Conservation (phyloP, 2,329 filamentous ascomycete genomes). For the Phaeosphaeria sp. region DNA sequence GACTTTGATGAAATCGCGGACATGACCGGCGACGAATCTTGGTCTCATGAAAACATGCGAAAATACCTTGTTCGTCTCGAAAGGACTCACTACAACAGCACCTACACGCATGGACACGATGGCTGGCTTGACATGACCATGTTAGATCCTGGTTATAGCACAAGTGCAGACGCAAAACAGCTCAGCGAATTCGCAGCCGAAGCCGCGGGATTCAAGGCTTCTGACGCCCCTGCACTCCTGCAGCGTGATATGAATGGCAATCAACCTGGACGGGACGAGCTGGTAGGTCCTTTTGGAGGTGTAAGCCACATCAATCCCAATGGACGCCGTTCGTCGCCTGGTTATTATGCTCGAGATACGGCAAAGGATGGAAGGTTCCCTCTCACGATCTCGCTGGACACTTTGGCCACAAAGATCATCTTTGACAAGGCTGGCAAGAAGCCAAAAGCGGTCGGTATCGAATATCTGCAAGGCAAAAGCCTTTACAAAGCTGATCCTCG, state of each 20-base stretch:
- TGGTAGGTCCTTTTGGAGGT: constrained; percentile 31
- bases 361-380: constrained; percentile 50
- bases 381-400: constrained; percentile 43
- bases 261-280: constrained; percentile 21
- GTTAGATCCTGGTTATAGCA: constrained; percentile 27
- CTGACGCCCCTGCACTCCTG: constrained; percentile 18
- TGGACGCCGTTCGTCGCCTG: constrained; percentile 31
- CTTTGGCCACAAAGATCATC: constrained; percentile 51
- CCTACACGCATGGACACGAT: constrained; percentile 25
- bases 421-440: constrained; percentile 42
- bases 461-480: constrained; percentile 51
- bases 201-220: constrained; percentile 18
- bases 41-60: constrained; percentile 65
- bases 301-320: constrained; percentile 34
- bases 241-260: constrained; percentile 29
- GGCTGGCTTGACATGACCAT: constrained; percentile 38
- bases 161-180: constrained; percentile 22
- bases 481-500: constrained; percentile 55
- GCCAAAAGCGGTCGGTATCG: constrained; percentile 53
- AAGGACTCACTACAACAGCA: constrained; percentile 34
- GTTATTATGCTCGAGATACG: constrained; percentile 56
- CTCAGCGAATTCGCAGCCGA: constrained; percentile 20
- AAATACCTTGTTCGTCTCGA: constrained; percentile 55
- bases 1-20: constrained; percentile 66
- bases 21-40: constrained; percentile 65